Evolutionary conservation across 2,329 filamentous ascomycete genomes (phyloP).

Genomic region (Metarhizium guizhouense): DNA sequence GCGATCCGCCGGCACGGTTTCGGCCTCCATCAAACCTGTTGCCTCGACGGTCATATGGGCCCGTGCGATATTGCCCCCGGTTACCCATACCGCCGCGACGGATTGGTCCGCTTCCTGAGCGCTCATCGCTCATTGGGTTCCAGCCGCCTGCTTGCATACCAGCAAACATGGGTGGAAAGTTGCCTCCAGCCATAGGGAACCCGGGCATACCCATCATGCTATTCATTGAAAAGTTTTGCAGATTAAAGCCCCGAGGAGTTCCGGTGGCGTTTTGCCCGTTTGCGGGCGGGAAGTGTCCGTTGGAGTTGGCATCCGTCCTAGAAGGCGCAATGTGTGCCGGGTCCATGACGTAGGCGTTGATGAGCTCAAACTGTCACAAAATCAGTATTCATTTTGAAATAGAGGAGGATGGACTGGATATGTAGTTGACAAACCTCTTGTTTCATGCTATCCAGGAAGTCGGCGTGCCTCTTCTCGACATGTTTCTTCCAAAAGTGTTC

Average conservation of each 20-base stretch:
- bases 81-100: slow-evolving; percentile 52
- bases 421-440: slow-evolving; percentile 72
- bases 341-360: slow-evolving; percentile 91
- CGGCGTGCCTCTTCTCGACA: slow-evolving; percentile 86
- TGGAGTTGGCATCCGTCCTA: slow-evolving; percentile 86
- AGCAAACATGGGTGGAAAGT: slow-evolving; percentile 47
- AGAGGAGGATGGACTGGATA: slow-evolving; percentile 70
- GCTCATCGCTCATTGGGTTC: slow-evolving; percentile 43
- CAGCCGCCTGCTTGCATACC: slow-evolving; percentile 40
- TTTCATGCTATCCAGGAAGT: slow-evolving; percentile 74
- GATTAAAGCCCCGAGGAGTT: slow-evolving; percentile 85
- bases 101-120: slow-evolving; percentile 56
- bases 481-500: slow-evolving; percentile 97
- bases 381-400: slow-evolving; percentile 8
- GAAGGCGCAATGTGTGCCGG: slow-evolving; percentile 91
- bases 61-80: slow-evolving; percentile 51
- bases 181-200: slow-evolving; percentile 42
- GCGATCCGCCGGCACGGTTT: slow-evolving; percentile 41
- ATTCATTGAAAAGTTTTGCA: slow-evolving; percentile 61
- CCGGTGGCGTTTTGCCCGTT: slow-evolving; percentile 69
- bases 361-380: slow-evolving; percentile 61
- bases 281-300: slow-evolving; percentile 83
- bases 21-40: slow-evolving; percentile 45
- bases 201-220: slow-evolving; percentile 50
- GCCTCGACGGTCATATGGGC: slow-evolving; percentile 65